A percentile compares a stretch with the other conserved stretches of the same genome.
Evolutionary conservation across 441 rosid species (phyloP).

Genomic region (Adansonia gregorii): DNA sequence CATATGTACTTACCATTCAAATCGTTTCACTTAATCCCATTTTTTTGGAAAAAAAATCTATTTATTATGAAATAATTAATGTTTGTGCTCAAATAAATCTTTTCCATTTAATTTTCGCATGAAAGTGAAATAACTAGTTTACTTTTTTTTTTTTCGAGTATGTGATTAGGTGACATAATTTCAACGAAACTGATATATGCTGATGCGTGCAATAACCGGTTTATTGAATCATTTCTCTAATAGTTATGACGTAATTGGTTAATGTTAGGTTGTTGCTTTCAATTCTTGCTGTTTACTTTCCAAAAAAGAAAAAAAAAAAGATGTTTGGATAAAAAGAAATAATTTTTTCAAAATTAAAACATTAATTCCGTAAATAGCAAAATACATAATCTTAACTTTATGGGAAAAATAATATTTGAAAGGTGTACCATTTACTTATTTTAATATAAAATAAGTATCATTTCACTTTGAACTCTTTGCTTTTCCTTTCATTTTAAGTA

Average conservation of each 20-base stretch:
- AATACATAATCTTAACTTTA: background rate
- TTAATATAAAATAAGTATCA: background rate
- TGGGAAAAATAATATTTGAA: background rate
- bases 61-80: background rate
- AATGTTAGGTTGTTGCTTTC: background rate
- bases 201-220: background rate
- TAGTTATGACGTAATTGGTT: background rate
- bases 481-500: background rate
- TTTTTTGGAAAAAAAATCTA: too few relatives aligned
- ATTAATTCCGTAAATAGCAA: background rate
- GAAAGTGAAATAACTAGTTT: background rate
- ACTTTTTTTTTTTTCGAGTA: background rate
- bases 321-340: background rate
- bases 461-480: background rate
- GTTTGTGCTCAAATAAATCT: background rate
- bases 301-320: background rate
- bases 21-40: background rate
- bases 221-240: background rate
- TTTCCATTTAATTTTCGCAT: background rate
- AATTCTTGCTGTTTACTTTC: background rate
- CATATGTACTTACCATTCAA: background rate
- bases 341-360: background rate
- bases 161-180: background rate
- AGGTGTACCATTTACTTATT: background rate
- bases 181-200: background rate